These are phyloP conservation scores for Tolypocladium pustulatum DNA, from an alignment of 2,329 filamentous ascomycete genomes.

Conservation along the genomic window DNA sequence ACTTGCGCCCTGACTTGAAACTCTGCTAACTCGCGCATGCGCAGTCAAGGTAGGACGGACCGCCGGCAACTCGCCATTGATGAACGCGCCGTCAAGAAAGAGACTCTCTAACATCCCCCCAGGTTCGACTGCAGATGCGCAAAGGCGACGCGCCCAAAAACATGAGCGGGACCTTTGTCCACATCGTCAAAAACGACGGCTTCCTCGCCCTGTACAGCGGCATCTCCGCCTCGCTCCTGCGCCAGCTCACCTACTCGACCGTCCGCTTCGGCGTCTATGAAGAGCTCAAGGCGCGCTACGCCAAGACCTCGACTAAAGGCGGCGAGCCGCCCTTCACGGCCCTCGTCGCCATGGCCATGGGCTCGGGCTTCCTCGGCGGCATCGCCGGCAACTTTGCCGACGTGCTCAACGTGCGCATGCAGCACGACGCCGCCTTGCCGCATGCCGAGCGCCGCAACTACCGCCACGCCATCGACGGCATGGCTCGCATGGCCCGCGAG, in stretches of 20 bases:
- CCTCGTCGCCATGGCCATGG: constrained; percentile 73
- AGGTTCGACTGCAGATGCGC: constrained; percentile 86
- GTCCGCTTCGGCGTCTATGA: constrained; percentile 96
- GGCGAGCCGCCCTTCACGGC: constrained; percentile 55
- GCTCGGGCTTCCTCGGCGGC: constrained; percentile 80
- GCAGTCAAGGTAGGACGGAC: constrained; percentile 7
- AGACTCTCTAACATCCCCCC: not conserved
- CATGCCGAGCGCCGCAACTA: constrained; percentile 71
- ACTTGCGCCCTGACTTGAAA: not conserved
- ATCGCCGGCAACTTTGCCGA: constrained; percentile 90
- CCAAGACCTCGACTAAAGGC: constrained; percentile 35
- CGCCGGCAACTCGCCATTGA: not conserved
- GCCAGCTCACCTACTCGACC: constrained; percentile 92
- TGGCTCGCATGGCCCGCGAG: constrained; percentile 75
- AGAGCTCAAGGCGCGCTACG: constrained; percentile 61
- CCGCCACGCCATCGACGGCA: constrained; percentile 75
- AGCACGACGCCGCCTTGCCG: constrained; percentile 77
- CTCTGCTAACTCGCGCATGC: constrained; percentile 1
- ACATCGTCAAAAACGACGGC: constrained; percentile 69
- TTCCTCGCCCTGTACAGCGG: constrained; percentile 78
- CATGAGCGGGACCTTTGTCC: constrained; percentile 77
- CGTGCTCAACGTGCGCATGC: constrained; percentile 97
- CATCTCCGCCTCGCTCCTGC: constrained; percentile 83
- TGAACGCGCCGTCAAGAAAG: not conserved
- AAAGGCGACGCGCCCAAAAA: constrained; percentile 62